Evolutionary conservation across 1,284 basidiomycete species (phyloP).

Genomic region (Austroboletus novae-zelandiae): DNA sequence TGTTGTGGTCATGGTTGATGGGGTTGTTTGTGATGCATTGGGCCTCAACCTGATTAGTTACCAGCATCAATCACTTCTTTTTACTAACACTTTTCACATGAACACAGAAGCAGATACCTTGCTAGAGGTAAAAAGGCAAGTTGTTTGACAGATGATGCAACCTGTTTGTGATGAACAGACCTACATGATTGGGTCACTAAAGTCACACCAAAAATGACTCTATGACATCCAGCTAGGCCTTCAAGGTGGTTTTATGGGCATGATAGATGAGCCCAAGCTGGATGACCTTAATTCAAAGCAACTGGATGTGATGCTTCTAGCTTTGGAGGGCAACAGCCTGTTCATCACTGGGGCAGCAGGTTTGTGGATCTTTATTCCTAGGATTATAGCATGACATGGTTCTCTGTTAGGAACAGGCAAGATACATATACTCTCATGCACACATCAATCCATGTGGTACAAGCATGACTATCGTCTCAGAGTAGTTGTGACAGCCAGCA

Average conservation of each 20-base stretch:
- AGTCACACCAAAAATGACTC: not conserved
- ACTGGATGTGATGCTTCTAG: not conserved
- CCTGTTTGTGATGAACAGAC: not conserved
- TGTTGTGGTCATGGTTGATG: not conserved
- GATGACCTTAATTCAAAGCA: not conserved
- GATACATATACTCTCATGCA: not conserved
- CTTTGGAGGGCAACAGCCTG: not conserved
- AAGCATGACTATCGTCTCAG: not conserved
- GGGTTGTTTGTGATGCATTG: no score
- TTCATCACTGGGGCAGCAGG: not conserved
- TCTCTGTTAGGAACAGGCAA: not conserved
- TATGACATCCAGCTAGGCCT: not conserved
- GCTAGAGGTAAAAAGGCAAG: no score
- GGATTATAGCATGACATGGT: no score
- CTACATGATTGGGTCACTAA: not conserved
- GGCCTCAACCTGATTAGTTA: no score
- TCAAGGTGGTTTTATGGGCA: no score
- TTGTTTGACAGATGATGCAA: no score
- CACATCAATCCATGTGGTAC: not conserved
- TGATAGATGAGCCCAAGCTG: not conserved
- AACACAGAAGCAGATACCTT: no score
- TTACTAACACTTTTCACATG: no score
- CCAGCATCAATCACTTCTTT: no score
- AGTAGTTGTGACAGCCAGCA: not conserved
- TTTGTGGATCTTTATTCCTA: not conserved